Conservation (phyloP, 23 red algal species). For the Chondrus crispus region DNA sequence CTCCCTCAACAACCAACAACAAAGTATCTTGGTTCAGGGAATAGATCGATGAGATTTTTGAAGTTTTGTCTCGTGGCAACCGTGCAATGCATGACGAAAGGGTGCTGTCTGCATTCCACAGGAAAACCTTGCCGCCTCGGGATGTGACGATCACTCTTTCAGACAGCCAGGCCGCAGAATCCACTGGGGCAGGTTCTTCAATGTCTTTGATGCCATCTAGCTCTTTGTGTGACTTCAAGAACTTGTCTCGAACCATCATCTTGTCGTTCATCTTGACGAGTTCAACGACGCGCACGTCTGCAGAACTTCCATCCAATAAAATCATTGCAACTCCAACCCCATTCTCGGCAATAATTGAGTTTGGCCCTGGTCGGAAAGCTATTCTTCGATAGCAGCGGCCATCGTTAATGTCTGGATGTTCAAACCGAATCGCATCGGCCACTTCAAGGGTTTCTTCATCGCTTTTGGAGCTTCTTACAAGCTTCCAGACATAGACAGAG, state of each 20-base stretch:
- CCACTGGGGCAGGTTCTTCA: slow-evolving; percentile 1
- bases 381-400: slow-evolving; percentile 43
- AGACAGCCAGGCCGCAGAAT: slow-evolving; percentile 54
- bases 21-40: neutral
- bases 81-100: slow-evolving; percentile 23
- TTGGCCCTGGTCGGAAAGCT: slow-evolving; percentile 51
- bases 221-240: slow-evolving; percentile 34
- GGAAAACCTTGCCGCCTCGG: slow-evolving; percentile 35
- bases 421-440: slow-evolving; percentile 48
- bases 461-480: slow-evolving; percentile 15
- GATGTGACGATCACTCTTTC: slow-evolving; percentile 59
- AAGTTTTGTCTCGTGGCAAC: slow-evolving; percentile 36
- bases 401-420: slow-evolving; percentile 56
- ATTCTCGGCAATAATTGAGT: slow-evolving; percentile 58
- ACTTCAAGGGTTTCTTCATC: slow-evolving; percentile 29
- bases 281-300: slow-evolving; percentile 58
- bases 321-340: slow-evolving; percentile 69
- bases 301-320: slow-evolving; percentile 40
- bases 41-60: slow-evolving; percentile 24
- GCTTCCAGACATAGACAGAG: slow-evolving; percentile 58
- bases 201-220: neutral
- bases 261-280: slow-evolving; percentile 71
- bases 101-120: slow-evolving; percentile 55
- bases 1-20: slow-evolving; percentile 22
- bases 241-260: slow-evolving; percentile 70